phyloP scores from a whole-genome alignment of 805 yeast species.

The Lipomyces oligophaga region DNA sequence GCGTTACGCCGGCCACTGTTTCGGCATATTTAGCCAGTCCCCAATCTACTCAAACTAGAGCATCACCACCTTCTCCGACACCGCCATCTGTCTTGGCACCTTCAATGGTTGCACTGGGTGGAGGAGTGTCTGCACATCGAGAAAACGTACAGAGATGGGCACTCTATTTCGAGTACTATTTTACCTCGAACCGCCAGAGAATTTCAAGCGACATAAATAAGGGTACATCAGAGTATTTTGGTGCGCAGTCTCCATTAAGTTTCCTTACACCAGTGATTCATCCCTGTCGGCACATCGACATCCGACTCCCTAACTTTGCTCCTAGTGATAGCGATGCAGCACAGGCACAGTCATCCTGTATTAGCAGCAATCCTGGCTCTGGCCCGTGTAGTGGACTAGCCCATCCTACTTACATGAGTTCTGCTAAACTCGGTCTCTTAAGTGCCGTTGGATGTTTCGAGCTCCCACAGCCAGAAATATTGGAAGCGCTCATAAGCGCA shows the following conservation, averaged over 20 bases:
- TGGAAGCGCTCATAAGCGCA: slow-evolving; percentile 2
- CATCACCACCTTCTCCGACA: not conserved
- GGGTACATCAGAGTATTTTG: not conserved
- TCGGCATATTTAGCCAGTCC: too few species aligned
- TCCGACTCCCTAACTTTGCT: not conserved
- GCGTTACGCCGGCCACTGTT: too few species aligned
- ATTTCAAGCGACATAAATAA: too few species aligned
- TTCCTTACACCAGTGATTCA: not conserved
- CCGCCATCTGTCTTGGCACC: not conserved
- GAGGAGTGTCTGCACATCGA: not conserved
- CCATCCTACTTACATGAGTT: slow-evolving; percentile 3
- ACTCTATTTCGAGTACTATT: not conserved
- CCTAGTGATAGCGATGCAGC: not conserved
- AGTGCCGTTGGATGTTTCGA: not conserved
- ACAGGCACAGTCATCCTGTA: not conserved
- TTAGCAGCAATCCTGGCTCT: not conserved
- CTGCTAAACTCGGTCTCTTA: not conserved
- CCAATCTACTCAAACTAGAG: not conserved
- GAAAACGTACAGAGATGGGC: not conserved
- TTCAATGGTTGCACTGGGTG: not conserved
- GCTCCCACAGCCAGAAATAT: not conserved
- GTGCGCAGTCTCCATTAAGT: slow-evolving; percentile 1
- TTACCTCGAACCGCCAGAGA: not conserved
- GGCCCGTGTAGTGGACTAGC: not conserved
- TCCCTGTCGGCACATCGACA: not conserved